These are phyloP conservation scores for Linanthus parryae DNA, from an alignment of 148 eudicot genomes.

Conservation along the genomic window DNA sequence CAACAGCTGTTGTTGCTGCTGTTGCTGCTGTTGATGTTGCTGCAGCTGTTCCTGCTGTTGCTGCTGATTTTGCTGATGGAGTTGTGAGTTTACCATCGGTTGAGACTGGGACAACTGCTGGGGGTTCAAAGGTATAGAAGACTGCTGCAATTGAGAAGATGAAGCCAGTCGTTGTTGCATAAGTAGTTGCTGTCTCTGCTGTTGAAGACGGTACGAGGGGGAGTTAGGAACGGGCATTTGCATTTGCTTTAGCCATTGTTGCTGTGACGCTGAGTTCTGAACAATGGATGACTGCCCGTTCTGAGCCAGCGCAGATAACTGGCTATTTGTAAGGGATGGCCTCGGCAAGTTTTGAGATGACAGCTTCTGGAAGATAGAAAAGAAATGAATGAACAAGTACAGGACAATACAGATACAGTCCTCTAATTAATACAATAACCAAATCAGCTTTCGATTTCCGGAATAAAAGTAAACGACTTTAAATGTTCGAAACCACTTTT, in stretches of 20 bases:
- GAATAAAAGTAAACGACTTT: too few relatives aligned
- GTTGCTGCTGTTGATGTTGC: slow-evolving; percentile 15
- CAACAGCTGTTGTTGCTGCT: slow-evolving; percentile 18
- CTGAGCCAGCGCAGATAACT: slow-evolving; percentile 63
- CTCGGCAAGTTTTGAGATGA: slow-evolving; percentile 59
- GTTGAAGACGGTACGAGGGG: slow-evolving; percentile 54
- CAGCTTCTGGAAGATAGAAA: slow-evolving; percentile 33
- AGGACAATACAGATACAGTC: slow-evolving; percentile 3
- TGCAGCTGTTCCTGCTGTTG: slow-evolving; percentile 32
- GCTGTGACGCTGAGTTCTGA: slow-evolving; percentile 59
- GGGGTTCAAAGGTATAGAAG: slow-evolving; percentile 39
- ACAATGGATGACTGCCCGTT: slow-evolving; percentile 63
- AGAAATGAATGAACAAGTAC: background rate
- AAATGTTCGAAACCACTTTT: too few relatives aligned
- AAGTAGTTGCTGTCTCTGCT: slow-evolving; percentile 39
- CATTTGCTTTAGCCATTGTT: slow-evolving; percentile 79
- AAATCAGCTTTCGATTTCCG: too few relatives aligned
- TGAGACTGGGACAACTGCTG: slow-evolving; percentile 61
- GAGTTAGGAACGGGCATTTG: slow-evolving; percentile 52
- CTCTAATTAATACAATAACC: too few relatives aligned
- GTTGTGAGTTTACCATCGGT: slow-evolving; percentile 34
- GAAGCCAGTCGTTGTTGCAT: slow-evolving; percentile 48
- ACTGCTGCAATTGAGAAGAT: slow-evolving; percentile 50
- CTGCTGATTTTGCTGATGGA: slow-evolving; percentile 42
- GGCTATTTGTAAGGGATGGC: slow-evolving; percentile 59